Conservation (phyloP, 176 grass and related monocot genomes). For the Thinopyrum elongatum region DNA sequence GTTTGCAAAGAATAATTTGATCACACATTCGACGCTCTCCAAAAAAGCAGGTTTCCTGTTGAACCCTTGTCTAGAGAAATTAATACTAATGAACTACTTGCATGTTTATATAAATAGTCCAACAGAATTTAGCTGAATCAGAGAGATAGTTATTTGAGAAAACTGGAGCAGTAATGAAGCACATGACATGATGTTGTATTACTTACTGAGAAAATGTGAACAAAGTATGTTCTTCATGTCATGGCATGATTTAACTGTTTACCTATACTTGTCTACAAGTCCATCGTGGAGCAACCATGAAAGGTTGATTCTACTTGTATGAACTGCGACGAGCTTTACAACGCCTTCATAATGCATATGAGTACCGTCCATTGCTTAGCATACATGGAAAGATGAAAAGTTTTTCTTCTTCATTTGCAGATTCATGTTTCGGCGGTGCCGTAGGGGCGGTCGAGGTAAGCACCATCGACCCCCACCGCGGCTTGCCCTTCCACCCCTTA, state of each 20-base stretch:
- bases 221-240: not conserved
- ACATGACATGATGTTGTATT: no score
- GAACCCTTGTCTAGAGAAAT: not conserved
- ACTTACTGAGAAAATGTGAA: not conserved
- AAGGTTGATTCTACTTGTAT: conserved; percentile 61
- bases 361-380: not conserved
- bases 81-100: conserved; percentile 10
- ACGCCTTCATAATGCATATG: conserved; percentile 95
- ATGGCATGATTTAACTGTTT: not conserved
- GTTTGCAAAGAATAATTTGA: no score
- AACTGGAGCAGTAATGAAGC: not conserved
- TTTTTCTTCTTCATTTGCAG: conserved; percentile 16
- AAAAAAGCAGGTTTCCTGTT: no score
- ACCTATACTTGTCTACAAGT: conserved; percentile 40
- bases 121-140: not conserved
- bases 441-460: no score
- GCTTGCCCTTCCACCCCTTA: no score
- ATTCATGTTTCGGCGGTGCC: not conserved
- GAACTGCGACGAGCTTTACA: conserved; percentile 71
- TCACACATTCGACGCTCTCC: no score
- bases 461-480: no score
- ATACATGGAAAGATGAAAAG: not conserved
- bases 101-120: not conserved
- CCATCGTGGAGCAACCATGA: conserved; percentile 76
- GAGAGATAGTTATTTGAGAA: not conserved